A percentile compares a stretch with the other conserved stretches of the same genome.
These are phyloP conservation scores for Avena atlantica DNA, from an alignment of 176 grass and related monocot genomes.

Conservation along the genomic window DNA sequence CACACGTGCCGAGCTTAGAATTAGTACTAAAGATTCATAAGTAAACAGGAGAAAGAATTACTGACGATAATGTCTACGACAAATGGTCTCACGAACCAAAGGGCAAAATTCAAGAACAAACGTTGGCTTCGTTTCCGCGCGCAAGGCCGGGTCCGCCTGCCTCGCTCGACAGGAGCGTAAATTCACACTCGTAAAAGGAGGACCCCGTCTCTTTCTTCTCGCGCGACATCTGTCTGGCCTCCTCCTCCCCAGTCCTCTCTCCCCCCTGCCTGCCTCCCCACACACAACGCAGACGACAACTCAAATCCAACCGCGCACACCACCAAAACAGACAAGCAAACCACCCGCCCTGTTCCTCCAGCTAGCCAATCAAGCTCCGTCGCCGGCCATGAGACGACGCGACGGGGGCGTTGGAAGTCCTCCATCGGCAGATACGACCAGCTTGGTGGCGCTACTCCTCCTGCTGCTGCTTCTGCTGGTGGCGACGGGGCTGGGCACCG, in stretches of 20 bases:
- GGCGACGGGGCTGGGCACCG: conserved; percentile 32
- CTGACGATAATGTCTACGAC: conserved; percentile 2
- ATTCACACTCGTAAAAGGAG: conserved; percentile 26
- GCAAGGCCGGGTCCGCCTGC: too few species aligned
- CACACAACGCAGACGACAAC: background rate
- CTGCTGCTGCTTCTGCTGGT: conserved; percentile 7
- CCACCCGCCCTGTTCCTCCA: conserved; percentile 20
- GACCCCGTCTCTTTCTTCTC: conserved; percentile 17
- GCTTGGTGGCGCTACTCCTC: conserved; percentile 17
- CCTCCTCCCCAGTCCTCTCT: background rate
- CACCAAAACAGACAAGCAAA: background rate
- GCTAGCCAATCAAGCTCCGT: background rate
- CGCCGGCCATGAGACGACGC: conserved; percentile 43
- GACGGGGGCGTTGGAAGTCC: background rate
- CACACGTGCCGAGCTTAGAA: background rate
- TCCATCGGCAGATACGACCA: conserved; percentile 37
- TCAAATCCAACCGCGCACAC: background rate
- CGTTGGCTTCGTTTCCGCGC: conserved; percentile 22
- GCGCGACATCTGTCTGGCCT: background rate
- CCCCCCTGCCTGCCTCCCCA: background rate
- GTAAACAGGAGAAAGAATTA: background rate
- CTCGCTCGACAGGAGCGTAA: conserved; percentile 35
- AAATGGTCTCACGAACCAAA: conserved; percentile 26
- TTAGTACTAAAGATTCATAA: background rate
- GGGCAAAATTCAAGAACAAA: background rate